Base-by-base conservation (phyloP, 2,329 filamentous ascomycete species). In the Aureobasidium sp. region DNA sequence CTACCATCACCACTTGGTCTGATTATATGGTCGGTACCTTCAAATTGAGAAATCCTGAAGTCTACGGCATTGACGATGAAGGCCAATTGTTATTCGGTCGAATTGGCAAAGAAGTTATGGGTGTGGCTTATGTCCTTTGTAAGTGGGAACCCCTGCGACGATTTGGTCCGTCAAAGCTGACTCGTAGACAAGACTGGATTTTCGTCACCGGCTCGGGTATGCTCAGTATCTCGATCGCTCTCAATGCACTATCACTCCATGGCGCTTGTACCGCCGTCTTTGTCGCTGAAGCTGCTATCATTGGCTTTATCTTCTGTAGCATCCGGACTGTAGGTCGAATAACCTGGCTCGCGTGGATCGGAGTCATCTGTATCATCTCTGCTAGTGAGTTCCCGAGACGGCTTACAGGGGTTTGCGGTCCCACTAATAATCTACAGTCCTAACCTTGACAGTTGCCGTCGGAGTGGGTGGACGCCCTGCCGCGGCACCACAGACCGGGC, bases 51-150 rank as follows among this genome's bases (percentile, higher is more conserved):
- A 84, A 86, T 72, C 90, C 90, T 4, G 69, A 74, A n/a, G 70
- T 74, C 4, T 65, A 70, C 51, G 90, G 88, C 70, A 91, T 93
- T 75, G 89, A 89, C 29, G 91, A 94, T 72, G 91, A 89, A 18
- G 91, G 90, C 3, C 82, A 86, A 56, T 81, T 93, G 53, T 80
- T 93, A 50, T 92, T 84, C 66, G 91, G 91, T 5, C 80, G 79
- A 11, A 79, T 88, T 43, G 90, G 90, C 2, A 86, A 89, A 68
- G 90, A 93, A 74, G 67, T 93, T 25, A 79, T 93, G 64, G 90
- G 89, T 27, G 78, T 81, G 69, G 90, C 87, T 68, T 90, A 91
- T 70, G 80, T 87, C 11, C n/a, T n/a, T n/a, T n/a, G n/a, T n/a
- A n/a, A n/a, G n/a, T n/a, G n/a, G n/a, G n/a, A n/a, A n/a, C n/a